Percentiles rank a stretch among this genome's conserved stretches.
Evolutionary conservation across 345 rosid species (phyloP).

Genomic region (Eucalyptus cloeziana): DNA sequence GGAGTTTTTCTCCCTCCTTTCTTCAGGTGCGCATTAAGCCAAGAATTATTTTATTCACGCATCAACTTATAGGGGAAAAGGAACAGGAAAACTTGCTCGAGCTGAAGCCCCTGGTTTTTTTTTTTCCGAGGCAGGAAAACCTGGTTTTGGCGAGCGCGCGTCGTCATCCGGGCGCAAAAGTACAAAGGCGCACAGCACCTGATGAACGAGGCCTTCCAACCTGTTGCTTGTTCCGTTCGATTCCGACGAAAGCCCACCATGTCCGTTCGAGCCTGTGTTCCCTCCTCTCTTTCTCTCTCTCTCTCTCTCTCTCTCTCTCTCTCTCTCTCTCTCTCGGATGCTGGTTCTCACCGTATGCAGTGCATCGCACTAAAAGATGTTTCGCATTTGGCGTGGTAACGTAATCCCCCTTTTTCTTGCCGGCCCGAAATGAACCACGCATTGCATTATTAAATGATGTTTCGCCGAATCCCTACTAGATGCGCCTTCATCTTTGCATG

Average conservation of each 20-base stretch:
- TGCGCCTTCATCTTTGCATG: not conserved
- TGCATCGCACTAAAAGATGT: not conserved
- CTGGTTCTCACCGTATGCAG: not conserved
- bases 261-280: not conserved
- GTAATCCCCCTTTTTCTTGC: not conserved
- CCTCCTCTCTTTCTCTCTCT: not conserved
- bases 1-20: not conserved
- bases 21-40: not conserved
- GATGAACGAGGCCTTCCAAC: not conserved
- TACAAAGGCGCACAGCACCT: not conserved
- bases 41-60: not conserved
- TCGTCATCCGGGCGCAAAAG: not conserved
- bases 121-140: not conserved
- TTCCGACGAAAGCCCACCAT: not conserved
- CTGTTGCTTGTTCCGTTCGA: not conserved
- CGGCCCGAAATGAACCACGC: not conserved
- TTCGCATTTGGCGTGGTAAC: not conserved
- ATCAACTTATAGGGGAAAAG: not conserved
- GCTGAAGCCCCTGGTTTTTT: not conserved
- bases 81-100: not conserved
- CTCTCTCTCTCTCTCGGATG: not conserved
- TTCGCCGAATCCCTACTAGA: not conserved
- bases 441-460: too few species aligned
- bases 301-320: not conserved
- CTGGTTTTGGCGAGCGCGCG: not conserved